These are phyloP conservation scores for Prillingera fragicola DNA, from an alignment of 1,284 basidiomycete genomes.

Conservation along the genomic window DNA sequence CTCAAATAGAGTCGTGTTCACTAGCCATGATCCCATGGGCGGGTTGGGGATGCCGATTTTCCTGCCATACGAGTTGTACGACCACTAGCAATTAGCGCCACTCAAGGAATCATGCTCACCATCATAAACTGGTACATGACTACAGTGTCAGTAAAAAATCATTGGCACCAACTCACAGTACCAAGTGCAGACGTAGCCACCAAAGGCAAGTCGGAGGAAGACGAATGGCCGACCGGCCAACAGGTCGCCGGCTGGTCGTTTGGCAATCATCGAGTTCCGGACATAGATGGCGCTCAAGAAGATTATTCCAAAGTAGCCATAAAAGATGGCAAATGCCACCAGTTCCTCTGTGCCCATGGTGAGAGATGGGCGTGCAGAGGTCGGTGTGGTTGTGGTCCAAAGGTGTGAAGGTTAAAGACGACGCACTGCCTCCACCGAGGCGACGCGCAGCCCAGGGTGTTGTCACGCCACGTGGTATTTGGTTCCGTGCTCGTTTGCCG, in stretches of 20 bases:
- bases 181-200: constrained; percentile 53
- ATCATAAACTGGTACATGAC: constrained; percentile 51
- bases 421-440: constrained; percentile 1
- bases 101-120: constrained; percentile 39
- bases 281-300: constrained; percentile 48
- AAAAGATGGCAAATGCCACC: constrained; percentile 50
- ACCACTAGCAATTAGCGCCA: constrained; percentile 48
- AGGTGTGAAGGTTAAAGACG: no score
- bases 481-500: no score
- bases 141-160: constrained; percentile 7
- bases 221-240: constrained; percentile 33
- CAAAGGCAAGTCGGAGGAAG: constrained; percentile 36
- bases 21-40: constrained; percentile 56
- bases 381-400: no score
- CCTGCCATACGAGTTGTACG: constrained; percentile 52
- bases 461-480: neutral
- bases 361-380: no score
- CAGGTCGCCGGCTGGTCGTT: constrained; percentile 12
- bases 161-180: constrained; percentile 55
- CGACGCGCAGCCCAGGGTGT: neutral
- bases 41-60: constrained; percentile 14
- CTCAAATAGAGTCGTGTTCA: constrained; percentile 59
- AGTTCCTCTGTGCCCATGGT: constrained; percentile 20
- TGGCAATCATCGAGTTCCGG: constrained; percentile 36
- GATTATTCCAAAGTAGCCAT: constrained; percentile 54